Conservation (phyloP, 768 basidiomycete species). For the Pleurotus pulmonarius region DNA sequence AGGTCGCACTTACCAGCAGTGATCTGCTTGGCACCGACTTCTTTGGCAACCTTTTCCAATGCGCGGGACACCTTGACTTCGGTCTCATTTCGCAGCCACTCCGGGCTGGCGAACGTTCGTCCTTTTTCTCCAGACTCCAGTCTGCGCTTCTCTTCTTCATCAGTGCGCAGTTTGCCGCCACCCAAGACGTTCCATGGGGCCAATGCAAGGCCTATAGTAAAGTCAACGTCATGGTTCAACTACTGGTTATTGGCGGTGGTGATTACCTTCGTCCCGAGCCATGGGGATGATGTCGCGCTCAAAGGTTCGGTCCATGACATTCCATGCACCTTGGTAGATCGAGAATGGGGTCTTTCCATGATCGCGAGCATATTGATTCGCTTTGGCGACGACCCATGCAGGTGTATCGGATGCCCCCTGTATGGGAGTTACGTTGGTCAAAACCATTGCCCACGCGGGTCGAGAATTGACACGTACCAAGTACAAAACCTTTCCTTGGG, state of each 20-base stretch:
- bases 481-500: constrained; percentile 49
- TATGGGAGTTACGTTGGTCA: neutral
- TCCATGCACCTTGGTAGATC: constrained; percentile 50
- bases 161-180: constrained; percentile 49
- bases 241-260: constrained; percentile 18
- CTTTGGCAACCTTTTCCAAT: constrained; percentile 46
- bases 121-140: constrained; percentile 34
- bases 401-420: constrained; percentile 40
- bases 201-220: constrained; percentile 16
- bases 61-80: constrained; percentile 38
- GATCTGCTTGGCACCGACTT: constrained; percentile 45
- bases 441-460: neutral
- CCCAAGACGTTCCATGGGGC: constrained; percentile 32
- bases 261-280: constrained; percentile 36
- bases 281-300: constrained; percentile 53
- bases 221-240: too few species aligned
- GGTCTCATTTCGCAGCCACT: constrained; percentile 45
- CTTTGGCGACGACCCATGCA: constrained; percentile 45
- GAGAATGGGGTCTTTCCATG: constrained; percentile 49
- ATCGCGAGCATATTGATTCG: constrained; percentile 47
- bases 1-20: constrained; percentile 34
- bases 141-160: constrained; percentile 34
- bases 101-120: constrained; percentile 19
- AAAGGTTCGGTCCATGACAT: constrained; percentile 39
- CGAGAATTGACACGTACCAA: constrained; percentile 19